phyloP scores from a whole-genome alignment of 108 stramenopile species.

The Skeletonema costatum region DNA sequence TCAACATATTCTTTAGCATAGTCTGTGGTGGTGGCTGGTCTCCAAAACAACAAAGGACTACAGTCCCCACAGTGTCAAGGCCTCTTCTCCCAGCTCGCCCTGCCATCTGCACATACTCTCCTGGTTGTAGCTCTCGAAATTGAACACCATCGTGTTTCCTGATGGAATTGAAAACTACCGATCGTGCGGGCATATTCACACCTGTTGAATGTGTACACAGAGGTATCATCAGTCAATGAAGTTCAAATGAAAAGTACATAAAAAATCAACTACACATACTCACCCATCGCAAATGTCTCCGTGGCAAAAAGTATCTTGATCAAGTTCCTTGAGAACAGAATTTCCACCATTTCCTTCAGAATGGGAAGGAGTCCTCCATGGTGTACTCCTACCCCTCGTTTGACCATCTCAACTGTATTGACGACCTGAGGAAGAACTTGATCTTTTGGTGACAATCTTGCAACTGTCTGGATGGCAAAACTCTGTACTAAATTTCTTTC shows the following conservation, averaged over 20 bases:
- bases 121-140: constrained; percentile 81
- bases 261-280: neutral
- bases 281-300: constrained; percentile 96
- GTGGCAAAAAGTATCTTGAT: constrained; percentile 98
- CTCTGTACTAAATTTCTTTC: constrained; percentile 74
- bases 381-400: constrained; percentile 95
- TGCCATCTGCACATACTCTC: constrained; percentile 99
- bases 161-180: constrained; percentile 93
- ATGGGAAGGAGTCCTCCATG: constrained; percentile 98
- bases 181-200: constrained; percentile 98
- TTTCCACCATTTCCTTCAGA: constrained; percentile 96
- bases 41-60: constrained; percentile 72
- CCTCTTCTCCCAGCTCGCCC: constrained; percentile 97
- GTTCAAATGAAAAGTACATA: neutral
- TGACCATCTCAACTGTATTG: constrained; percentile 81
- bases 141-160: constrained; percentile 96
- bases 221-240: neutral
- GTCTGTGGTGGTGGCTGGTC: constrained; percentile 72
- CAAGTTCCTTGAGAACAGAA: constrained; percentile 91
- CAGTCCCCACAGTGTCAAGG: constrained; percentile 91
- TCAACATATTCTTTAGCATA: constrained; percentile 86
- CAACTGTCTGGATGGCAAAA: constrained; percentile 80
- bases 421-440: constrained; percentile 91
- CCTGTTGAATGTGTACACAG: constrained; percentile 90
- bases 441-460: constrained; percentile 87